These are phyloP conservation scores for Tolypocladium guangdongense DNA, from an alignment of 2,329 filamentous ascomycete genomes.

Conservation along the genomic window DNA sequence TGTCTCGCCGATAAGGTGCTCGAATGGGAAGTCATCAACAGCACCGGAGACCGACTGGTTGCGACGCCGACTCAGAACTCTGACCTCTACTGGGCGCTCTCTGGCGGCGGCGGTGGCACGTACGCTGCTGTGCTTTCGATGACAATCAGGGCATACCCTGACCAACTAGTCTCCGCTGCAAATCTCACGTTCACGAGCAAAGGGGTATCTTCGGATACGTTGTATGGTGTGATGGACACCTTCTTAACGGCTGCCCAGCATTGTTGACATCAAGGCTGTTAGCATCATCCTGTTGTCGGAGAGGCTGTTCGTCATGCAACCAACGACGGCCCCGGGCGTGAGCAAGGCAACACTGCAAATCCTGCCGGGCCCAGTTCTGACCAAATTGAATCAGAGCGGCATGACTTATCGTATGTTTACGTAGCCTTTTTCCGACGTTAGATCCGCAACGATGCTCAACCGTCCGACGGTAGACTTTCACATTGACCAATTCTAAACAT, in stretches of 20 bases:
- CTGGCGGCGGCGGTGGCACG: conserved; percentile 47
- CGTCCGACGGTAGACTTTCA: background rate
- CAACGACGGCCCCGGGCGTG: background rate
- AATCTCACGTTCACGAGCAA: conserved; percentile 26
- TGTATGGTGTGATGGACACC: background rate
- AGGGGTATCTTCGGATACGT: background rate
- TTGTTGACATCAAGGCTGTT: background rate
- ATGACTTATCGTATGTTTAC: background rate
- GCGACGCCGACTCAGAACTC: conserved; percentile 35
- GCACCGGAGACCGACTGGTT: conserved; percentile 32
- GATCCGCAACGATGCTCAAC: background rate
- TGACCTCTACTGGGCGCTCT: conserved; percentile 54
- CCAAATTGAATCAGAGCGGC: background rate
- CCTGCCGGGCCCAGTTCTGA: background rate
- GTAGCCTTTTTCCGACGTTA: background rate
- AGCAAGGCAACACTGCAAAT: background rate
- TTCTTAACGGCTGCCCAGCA: background rate
- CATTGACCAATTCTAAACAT: background rate
- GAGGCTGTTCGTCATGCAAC: background rate
- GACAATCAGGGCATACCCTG: conserved; percentile 39
- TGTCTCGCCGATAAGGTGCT: conserved; percentile 49
- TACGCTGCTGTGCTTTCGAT: conserved; percentile 47
- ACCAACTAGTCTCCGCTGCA: conserved; percentile 29
- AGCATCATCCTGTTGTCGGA: background rate
- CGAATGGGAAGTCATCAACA: conserved; percentile 44